Evolutionary conservation across 1,284 basidiomycete species (phyloP), one percentile per base, ranked within the genome.

Genomic region (Neolentinus lepideus): DNA sequence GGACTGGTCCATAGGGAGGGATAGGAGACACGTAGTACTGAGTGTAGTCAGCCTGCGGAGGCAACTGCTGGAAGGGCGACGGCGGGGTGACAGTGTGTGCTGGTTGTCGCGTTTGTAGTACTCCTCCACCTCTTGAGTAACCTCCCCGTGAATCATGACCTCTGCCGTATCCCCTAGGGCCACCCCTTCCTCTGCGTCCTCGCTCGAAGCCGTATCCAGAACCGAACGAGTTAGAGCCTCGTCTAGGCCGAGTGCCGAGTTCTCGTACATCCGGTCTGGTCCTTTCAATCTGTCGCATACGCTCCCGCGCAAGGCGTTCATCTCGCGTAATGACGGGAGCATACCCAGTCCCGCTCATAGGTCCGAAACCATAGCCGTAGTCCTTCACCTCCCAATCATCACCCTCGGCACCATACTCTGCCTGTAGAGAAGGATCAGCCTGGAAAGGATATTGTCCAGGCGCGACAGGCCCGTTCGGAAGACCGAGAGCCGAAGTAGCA

Each of bases 321-420:
- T 63, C 67, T 27, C 69, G 68, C 22, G 61, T 59, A 19, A 69
- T 56, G 0, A 65, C 62, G 2, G 66, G 56, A 1, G 66, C 67
- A 27, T 69, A 68, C 1, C 71, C 71, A 4, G 59, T 63, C 2
- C 71, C 73, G 55, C 67, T 70, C 3, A 66, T 60, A 16, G 68
- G 63, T 3, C 83, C 83, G 59, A 84, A 84, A 1, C 82, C 80
- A 60, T 71, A 84, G 6, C 83, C 84, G 57, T 75, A 86, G 63
- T 88, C 77, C 59, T 75, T 78, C 48, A 86, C 85, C 58, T 77
- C 75, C 67, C 77, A 80, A 14, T 78, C 77, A 54, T 78, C 77
- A 26, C 26, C 8, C 21, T 36, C 51, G 4, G 19, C 51, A 10
- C n/a, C 16, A 12, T 22, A 24, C 22, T 36, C 51, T 3, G 27